These are phyloP conservation scores for Dispira simplex DNA, from an alignment of 192 early-diverging fungal genomes.

Conservation along the genomic window DNA sequence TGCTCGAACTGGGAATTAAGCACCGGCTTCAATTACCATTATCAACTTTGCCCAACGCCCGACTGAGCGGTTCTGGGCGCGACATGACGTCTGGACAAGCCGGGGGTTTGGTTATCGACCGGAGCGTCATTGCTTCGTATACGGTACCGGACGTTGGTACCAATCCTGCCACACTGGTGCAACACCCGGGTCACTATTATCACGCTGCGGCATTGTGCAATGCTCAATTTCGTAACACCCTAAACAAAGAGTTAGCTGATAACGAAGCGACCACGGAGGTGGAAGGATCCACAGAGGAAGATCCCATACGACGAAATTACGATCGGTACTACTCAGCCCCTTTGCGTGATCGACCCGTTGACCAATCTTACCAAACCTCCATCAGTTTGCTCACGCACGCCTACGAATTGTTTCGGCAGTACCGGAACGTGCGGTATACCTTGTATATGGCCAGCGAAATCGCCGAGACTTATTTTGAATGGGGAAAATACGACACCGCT, in stretches of 20 bases:
- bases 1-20: background rate
- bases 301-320: background rate
- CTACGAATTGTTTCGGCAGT: slow-evolving; percentile 77
- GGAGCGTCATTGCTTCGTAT: too few species aligned
- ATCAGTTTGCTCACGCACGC: slow-evolving; percentile 81
- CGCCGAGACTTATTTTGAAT: slow-evolving; percentile 60
- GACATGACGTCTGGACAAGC: background rate
- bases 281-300: background rate
- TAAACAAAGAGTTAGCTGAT: slow-evolving; percentile 18
- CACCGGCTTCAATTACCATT: background rate
- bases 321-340: background rate
- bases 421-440: slow-evolving; percentile 60
- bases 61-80: too few species aligned
- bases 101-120: slow-evolving; percentile 16
- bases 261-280: background rate
- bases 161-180: slow-evolving; percentile 51
- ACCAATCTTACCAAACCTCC: slow-evolving; percentile 17
- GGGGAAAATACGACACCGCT: slow-evolving; percentile 73
- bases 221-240: slow-evolving; percentile 47
- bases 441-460: slow-evolving; percentile 76
- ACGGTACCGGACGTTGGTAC: too few species aligned
- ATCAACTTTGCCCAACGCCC: background rate
- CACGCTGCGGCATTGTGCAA: slow-evolving; percentile 55
- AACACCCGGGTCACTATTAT: slow-evolving; percentile 81
- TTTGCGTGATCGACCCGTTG: background rate